Percentiles rank a stretch among this genome's conserved stretches.
Conservation (phyloP, 768 basidiomycete genomes). For the Leccinum subtestaceum region DNA sequence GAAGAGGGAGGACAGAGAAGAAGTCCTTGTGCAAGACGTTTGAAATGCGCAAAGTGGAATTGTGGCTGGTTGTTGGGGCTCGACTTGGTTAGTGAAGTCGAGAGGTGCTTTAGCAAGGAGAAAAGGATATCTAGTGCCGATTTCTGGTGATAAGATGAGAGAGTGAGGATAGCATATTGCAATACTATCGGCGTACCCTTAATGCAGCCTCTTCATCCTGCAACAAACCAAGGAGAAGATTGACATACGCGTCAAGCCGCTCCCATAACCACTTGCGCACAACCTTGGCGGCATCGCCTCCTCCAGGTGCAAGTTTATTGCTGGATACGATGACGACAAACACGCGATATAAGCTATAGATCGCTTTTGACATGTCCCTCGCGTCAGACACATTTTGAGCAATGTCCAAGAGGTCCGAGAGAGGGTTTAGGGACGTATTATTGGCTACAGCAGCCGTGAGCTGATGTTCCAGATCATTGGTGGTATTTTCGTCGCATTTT, state of each 20-base stretch:
- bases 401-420: constrained; percentile 71
- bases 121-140: constrained; percentile 74
- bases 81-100: constrained; percentile 54
- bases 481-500: constrained; percentile 19
- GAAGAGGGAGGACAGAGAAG: constrained; percentile 58
- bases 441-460: constrained; percentile 52
- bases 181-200: constrained; percentile 48
- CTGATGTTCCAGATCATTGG: constrained; percentile 52
- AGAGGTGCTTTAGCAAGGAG: constrained; percentile 73
- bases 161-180: constrained; percentile 3
- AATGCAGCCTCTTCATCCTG: constrained; percentile 75
- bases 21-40: constrained; percentile 57
- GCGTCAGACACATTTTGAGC: constrained; percentile 48
- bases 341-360: constrained; percentile 80
- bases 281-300: constrained; percentile 50
- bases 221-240: constrained; percentile 65
- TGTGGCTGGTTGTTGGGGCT: constrained; percentile 50
- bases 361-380: constrained; percentile 62
- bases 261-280: constrained; percentile 83
- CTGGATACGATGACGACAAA: constrained; percentile 63
- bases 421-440: constrained; percentile 67
- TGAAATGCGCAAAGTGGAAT: constrained; percentile 67
- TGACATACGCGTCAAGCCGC: constrained; percentile 65
- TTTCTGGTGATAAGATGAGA: constrained; percentile 39
- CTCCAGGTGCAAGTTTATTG: constrained; percentile 51